phyloP scores from a whole-genome alignment of 306 rosid species.

The Fragaria vesca region DNA sequence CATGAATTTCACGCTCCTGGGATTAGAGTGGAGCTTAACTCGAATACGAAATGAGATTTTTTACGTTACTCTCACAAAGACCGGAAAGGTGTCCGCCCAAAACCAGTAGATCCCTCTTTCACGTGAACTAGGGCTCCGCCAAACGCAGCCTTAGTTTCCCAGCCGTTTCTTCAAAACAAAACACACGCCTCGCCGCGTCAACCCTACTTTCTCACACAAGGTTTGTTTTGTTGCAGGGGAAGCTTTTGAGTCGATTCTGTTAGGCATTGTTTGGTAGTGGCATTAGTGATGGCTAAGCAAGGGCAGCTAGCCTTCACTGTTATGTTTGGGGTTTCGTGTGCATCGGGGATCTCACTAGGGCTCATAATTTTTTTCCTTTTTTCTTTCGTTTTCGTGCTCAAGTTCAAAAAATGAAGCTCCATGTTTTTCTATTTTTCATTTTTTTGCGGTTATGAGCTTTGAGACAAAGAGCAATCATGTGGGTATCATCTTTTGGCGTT shows the following conservation, averaged over 20 bases:
- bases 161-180: conserved; percentile 2
- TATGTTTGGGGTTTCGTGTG: conserved; percentile 30
- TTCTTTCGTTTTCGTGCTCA: neutral
- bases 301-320: neutral
- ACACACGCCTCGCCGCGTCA: conserved; percentile 27
- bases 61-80: conserved; percentile 10
- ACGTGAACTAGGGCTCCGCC: conserved; percentile 8
- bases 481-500: conserved; percentile 12
- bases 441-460: conserved; percentile 13
- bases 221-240: neutral
- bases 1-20: neutral
- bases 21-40: neutral
- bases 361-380: neutral
- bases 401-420: neutral
- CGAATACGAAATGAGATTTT: neutral
- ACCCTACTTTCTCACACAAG: neutral
- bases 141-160: neutral
- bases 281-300: neutral
- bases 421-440: neutral
- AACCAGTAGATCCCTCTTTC: neutral
- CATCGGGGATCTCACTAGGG: neutral
- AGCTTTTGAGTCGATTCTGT: conserved; percentile 6
- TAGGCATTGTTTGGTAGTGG: conserved; percentile 22
- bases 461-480: conserved; percentile 14
- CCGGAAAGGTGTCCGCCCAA: conserved; percentile 2